Evolutionary conservation across 2,329 filamentous ascomycete species (phyloP), one percentile per base, ranked within the genome.

Genomic region (Neonectria ditissima): DNA sequence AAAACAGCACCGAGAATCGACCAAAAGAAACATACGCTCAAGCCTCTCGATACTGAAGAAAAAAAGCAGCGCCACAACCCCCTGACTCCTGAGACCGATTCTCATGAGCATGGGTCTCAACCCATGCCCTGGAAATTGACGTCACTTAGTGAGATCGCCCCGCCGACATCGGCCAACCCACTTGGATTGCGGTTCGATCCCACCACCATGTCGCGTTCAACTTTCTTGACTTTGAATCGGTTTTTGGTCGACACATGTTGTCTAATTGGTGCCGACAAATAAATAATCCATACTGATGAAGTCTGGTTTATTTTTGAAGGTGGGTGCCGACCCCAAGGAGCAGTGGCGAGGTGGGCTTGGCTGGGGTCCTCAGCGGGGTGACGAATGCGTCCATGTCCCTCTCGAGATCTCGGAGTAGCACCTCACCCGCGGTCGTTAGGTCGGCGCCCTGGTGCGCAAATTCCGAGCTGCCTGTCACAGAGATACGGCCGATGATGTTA

Each of bases 401-500:
- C 18, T 58, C 55, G 14, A 58, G 50, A 26, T 58, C 30, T 8
- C 26, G 24, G 13, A 58, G 50, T 28, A 54, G 32, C 26, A 16
- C 60, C 18, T 45, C 43, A 4, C 48, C 41, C 10, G 28, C 24
- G 4, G 14, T n/a, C 5, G 34, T 37, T 11, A 13, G 14, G n/a
- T 13, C 13, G 2, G 26, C 11, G 9, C 24, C 32, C 22, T 50
- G 32, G n/a, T 11, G 43, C 34, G n/a, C 34, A 37, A 37, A 37
- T 7, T 24, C 26, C 9, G 24, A 11, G 26, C n/a, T 14, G 7
- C n/a, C 32, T 41, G 16, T 45, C 10, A 24, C 28, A 6, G 53
- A 45, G 18, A 64, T 57, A n/a, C 53, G 62, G 45, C 47, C 47
- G 56, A 56, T 26, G 48, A 53, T 26, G 14, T 37, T 61, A n/a